These are phyloP conservation scores for Cyclostephanos invisitatus DNA, from an alignment of 108 stramenopile species.

Conservation along the genomic window DNA sequence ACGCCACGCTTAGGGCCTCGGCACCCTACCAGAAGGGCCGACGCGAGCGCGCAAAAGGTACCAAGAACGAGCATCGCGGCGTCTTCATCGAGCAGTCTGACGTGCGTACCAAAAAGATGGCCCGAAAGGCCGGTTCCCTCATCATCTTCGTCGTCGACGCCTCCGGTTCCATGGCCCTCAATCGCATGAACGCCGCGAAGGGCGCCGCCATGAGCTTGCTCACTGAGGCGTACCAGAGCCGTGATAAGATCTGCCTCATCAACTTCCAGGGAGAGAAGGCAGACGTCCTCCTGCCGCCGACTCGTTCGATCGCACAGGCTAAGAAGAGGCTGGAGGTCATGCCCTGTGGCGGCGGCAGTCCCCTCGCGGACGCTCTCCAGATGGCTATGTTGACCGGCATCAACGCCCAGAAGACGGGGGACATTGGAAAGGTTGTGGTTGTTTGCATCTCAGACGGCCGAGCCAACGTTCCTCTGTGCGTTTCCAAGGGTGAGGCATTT, in stretches of 20 bases:
- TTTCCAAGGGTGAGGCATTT: conserved; percentile 88
- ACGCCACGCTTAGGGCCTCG: conserved; percentile 94
- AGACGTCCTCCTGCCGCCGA: conserved; percentile 95
- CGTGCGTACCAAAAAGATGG: conserved; percentile 95
- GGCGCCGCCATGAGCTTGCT: conserved; percentile 94
- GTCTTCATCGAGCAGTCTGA: conserved; percentile 91
- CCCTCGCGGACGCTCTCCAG: conserved; percentile 91
- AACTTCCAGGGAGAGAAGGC: conserved; percentile 95
- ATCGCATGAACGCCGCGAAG: conserved; percentile 98
- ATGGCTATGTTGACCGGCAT: conserved; percentile 87
- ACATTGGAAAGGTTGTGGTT: conserved; percentile 95
- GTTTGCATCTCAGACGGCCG: conserved; percentile 93
- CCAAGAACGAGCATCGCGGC: conserved; percentile 74
- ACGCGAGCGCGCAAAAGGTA: conserved; percentile 73
- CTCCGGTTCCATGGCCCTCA: conserved; percentile 96
- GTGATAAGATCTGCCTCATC: conserved; percentile 94
- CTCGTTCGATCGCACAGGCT: conserved; percentile 93
- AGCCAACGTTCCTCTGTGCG: conserved; percentile 93
- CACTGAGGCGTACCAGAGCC: conserved; percentile 95
- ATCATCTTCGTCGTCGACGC: conserved; percentile 97
- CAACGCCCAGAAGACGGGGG: conserved; percentile 93
- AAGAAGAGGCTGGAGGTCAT: conserved; percentile 93
- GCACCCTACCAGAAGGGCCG: conserved; percentile 93
- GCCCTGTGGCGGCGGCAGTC: conserved; percentile 98
- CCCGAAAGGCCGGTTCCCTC: conserved; percentile 94